phyloP scores from a whole-genome alignment of 1,284 basidiomycete genomes.

The Ganoderma sp. region DNA sequence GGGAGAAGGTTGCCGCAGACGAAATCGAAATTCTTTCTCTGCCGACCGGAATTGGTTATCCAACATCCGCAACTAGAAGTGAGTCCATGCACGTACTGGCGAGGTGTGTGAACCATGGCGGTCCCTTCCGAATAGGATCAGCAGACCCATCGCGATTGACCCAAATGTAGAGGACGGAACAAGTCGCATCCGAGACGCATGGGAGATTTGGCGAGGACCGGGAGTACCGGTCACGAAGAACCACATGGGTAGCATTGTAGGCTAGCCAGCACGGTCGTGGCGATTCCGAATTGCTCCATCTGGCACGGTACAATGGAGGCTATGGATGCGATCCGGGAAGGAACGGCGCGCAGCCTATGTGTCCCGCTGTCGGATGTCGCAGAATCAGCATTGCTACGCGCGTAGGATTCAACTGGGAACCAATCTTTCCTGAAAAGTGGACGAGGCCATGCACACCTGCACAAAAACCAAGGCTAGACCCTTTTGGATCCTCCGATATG shows the following conservation, averaged over 20 bases:
- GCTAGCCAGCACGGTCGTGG: background rate
- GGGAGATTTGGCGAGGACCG: constrained; percentile 6
- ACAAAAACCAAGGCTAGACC: background rate
- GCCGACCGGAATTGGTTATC: background rate
- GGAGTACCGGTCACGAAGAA: background rate
- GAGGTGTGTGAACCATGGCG: background rate
- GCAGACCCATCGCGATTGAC: background rate
- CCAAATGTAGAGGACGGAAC: background rate
- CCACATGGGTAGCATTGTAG: background rate
- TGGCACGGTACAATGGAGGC: background rate
- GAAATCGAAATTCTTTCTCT: background rate
- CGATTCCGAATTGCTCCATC: constrained; percentile 7
- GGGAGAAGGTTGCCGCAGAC: background rate
- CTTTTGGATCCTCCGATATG: background rate
- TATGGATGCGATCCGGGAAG: background rate
- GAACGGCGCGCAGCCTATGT: background rate
- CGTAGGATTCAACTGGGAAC: background rate
- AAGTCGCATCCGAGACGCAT: background rate
- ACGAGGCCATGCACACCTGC: background rate
- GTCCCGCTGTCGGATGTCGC: background rate
- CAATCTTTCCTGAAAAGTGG: background rate
- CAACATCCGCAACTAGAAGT: background rate
- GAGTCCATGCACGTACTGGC: constrained; percentile 3
- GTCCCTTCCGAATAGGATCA: background rate
- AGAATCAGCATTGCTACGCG: background rate